These are phyloP conservation scores for Pseudopithomyces chartarum DNA, from an alignment of 2,329 filamentous ascomycete species.

Conservation along the genomic window DNA sequence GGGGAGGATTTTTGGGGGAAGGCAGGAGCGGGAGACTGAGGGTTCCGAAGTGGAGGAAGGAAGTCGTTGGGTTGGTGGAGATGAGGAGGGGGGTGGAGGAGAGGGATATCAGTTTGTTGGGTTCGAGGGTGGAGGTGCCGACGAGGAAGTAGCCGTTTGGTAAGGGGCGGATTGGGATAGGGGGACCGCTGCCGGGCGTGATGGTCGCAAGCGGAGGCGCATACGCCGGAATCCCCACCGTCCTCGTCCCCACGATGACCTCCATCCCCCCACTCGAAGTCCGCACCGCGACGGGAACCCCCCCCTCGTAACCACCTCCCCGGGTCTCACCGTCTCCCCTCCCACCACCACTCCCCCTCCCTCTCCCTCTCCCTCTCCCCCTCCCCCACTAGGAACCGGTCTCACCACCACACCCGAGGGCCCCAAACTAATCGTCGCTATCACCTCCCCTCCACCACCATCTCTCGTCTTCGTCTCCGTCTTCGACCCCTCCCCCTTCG, in stretches of 20 bases:
- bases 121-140: background rate
- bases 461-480: no score
- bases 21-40: slow-evolving; percentile 18
- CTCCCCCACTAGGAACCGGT: no score
- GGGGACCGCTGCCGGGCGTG: slow-evolving; percentile 2
- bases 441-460: no score
- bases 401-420: slow-evolving; percentile 22
- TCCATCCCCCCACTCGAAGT: slow-evolving; percentile 25
- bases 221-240: no score
- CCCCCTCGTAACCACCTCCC: slow-evolving; percentile 27
- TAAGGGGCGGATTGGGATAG: slow-evolving; percentile 3
- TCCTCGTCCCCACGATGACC: slow-evolving; percentile 30
- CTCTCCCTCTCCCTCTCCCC: no score
- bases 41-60: background rate
- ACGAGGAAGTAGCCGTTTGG: slow-evolving; percentile 3
- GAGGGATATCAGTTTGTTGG: background rate
- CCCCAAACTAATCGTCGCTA: slow-evolving; percentile 20
- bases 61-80: background rate
- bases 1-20: background rate
- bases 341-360: no score
- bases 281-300: slow-evolving; percentile 33
- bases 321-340: slow-evolving; percentile 23
- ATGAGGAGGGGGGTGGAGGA: background rate
- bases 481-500: no score
- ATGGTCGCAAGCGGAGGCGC: slow-evolving; percentile 19